Base-by-base conservation (phyloP, 129 eudicot species). In the Escallonia rubra region DNA sequence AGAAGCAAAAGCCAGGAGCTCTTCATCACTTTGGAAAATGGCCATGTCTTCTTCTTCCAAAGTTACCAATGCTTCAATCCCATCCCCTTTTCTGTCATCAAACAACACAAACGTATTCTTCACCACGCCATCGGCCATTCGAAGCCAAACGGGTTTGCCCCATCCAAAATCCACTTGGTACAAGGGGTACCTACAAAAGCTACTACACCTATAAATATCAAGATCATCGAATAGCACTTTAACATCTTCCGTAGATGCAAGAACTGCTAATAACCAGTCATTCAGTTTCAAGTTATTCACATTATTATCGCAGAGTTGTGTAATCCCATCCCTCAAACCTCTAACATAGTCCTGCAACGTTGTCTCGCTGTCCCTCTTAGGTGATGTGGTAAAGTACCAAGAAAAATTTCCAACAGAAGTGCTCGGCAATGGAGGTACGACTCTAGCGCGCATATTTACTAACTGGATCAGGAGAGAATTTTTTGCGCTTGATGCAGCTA, bases 81-180 rank as follows among this genome's bases (percentile, higher is more conserved):
- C 64, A 41, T 41, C 46, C 3, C 64, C 64, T 3, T 60, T 43
- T 41, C 10, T 11, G 10, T 14, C n/a, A 43, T 60, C 64, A 14
- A 60, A 8, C 6, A 60, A 60, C 14, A 9, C 15, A 4, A 60
- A 42, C 10, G 8, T 3, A 60, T 60, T 60, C 64, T 60, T 60
- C 15, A 60, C 15, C 13, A 13, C 7, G 2, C 10, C 3, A 13
- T 41, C n/a, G 8, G 64, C 45, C 4, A 9, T 4, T 10, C 47
- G 40, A 46, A 80, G 61, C 84, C 84, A 59, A 5, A 42, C 11
- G 2, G 77, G 84, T 57, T 66, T 70, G 4, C 81, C 85, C 74
- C 74, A 70, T 2, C 85, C 85, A 41, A 42, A 74, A 61, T 80
- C 69, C 41, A 59, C 74, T 64, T 75, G 70, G 13, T 80, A 80